phyloP scores from a whole-genome alignment of 2,329 filamentous ascomycete species.

The Fusarium guadeloupense region DNA sequence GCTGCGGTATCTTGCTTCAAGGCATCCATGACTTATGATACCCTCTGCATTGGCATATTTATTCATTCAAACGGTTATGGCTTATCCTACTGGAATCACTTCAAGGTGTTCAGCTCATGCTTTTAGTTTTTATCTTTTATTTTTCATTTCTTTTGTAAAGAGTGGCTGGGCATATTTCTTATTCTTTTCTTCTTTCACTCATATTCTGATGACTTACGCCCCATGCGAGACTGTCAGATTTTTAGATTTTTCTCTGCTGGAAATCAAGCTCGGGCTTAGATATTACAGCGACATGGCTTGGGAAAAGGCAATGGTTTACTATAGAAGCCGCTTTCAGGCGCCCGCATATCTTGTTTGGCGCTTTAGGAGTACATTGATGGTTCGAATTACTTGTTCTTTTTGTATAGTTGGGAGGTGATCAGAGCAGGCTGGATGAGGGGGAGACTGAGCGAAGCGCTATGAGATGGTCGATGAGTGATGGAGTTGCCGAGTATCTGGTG shows the following conservation, averaged over 20 bases:
- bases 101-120: constrained; percentile 30
- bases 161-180: not conserved
- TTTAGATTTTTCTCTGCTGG: constrained; percentile 22
- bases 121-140: constrained; percentile 1
- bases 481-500: not conserved
- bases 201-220: constrained; percentile 27
- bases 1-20: constrained; percentile 22
- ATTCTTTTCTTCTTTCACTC: constrained; percentile 10
- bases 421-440: not conserved
- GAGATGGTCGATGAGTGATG: constrained; percentile 1
- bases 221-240: constrained; percentile 10
- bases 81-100: constrained; percentile 21
- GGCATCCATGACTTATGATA: constrained; percentile 37
- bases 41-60: constrained; percentile 17
- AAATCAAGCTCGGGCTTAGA: constrained; percentile 17
- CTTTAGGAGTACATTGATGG: constrained; percentile 1
- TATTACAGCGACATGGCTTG: constrained; percentile 15
- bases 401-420: not conserved
- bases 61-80: not conserved
- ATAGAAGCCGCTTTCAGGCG: constrained; percentile 29
- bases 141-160: too few relatives aligned
- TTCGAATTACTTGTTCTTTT: not conserved
- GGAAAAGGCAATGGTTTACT: constrained; percentile 8
- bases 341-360: constrained; percentile 8
- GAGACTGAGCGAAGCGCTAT: not conserved